Evolutionary conservation across 2,329 filamentous ascomycete genomes (phyloP).

Genomic region (Fusarium hainanense): DNA sequence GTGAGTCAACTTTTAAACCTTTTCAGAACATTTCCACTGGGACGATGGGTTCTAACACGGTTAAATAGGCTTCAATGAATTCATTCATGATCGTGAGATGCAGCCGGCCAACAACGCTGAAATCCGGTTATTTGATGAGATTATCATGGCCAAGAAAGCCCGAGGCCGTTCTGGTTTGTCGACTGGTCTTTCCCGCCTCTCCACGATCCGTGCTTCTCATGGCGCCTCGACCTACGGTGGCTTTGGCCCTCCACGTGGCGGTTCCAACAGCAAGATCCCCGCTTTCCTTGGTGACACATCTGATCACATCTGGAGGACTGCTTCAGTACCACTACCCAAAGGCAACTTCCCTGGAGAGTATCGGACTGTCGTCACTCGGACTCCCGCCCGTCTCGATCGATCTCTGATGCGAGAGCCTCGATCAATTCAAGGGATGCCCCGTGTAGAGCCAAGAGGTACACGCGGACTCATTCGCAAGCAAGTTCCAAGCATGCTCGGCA

Average conservation of each 20-base stretch:
- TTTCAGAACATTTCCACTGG: neutral
- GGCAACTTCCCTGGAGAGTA: slow-evolving; percentile 73
- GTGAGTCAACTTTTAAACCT: slow-evolving; percentile 54
- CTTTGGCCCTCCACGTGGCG: slow-evolving; percentile 51
- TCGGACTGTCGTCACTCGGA: slow-evolving; percentile 68
- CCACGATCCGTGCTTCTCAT: slow-evolving; percentile 68
- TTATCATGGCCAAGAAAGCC: slow-evolving; percentile 81
- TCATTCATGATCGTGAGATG: slow-evolving; percentile 83
- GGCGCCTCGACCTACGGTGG: slow-evolving; percentile 58
- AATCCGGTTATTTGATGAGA: slow-evolving; percentile 84
- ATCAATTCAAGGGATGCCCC: slow-evolving; percentile 87
- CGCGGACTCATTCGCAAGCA: slow-evolving; percentile 67
- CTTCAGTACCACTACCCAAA: slow-evolving; percentile 68
- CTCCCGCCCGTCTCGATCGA: slow-evolving; percentile 86
- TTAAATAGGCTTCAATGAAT: slow-evolving; percentile 74
- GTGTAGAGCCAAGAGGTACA: slow-evolving; percentile 63
- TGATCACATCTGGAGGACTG: slow-evolving; percentile 83
- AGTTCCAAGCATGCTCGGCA: slow-evolving; percentile 62
- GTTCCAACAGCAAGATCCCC: slow-evolving; percentile 55
- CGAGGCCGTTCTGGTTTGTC: slow-evolving; percentile 74
- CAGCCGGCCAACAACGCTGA: slow-evolving; percentile 69
- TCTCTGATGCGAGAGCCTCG: slow-evolving; percentile 92
- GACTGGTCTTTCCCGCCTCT: slow-evolving; percentile 70
- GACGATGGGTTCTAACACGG: slow-evolving; percentile 8
- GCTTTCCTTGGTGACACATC: slow-evolving; percentile 77